Base-by-base conservation (phyloP, 345 rosid genomes). In the Sisymbrium altissimum region DNA sequence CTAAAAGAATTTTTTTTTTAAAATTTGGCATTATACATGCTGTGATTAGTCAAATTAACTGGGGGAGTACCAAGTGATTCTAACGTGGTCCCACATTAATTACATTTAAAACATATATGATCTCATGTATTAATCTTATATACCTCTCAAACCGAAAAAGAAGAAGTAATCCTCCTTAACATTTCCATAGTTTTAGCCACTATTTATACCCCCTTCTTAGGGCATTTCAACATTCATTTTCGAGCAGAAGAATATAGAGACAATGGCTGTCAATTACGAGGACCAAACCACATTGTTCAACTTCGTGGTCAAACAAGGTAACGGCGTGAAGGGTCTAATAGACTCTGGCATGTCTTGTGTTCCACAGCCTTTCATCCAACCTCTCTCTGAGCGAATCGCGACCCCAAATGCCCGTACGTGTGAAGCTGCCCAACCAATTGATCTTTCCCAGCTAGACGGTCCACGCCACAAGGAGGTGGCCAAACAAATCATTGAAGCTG, bases 281-380 rank as follows among this genome's bases (percentile, higher is more conserved):
- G 85, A 85, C 52, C 71, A 45, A 44, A 14, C 79, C 32, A 61
- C 84, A 25, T 39, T 86, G 58, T 86, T 68, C 78, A 75, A 84
- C 19, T 86, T 84, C 23, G 87, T 84, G 2, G 84, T 86, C 56
- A 64, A 75, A 61, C 72, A 86, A 18, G 89, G 89, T 33, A 71
- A 84, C 2, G 87, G 87, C 2, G 86, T 86, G 19, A 86, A 86
- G 76, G 89, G 89, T n/a, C 29, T 86, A 55, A 78, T 84, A 45
- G 89, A 84, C 49, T 75, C 39, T 4, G 87, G 89, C 18, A 45
- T 84, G 14, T 52, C 80, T n/a, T 30, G 66, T 38, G 87, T 84
- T 9, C 89, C 89, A 10, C 36, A 64, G 21, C 69, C 76, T 7
- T 81, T 76, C 50, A 39, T 81, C 50, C 83, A 81, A 70, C 83